Evolutionary conservation across 495 filamentous ascomycete genomes (phyloP), one percentile per base, ranked within the genome.

Genomic region (Copromyces sp.): DNA sequence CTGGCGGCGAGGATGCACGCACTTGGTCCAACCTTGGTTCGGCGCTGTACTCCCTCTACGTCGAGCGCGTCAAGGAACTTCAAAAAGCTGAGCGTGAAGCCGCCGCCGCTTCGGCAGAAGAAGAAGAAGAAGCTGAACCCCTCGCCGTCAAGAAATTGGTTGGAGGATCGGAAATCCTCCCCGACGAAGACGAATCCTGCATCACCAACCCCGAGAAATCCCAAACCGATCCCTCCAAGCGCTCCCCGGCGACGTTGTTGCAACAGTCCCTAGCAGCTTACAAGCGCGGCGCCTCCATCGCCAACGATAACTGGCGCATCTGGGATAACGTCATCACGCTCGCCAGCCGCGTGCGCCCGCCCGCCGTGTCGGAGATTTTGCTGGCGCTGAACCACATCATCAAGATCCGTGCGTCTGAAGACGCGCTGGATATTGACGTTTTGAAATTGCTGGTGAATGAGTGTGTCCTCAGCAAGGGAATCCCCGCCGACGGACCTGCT

Each of bases 301-400:
- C 95, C 41, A 86, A 92, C 79, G 90, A 92, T 72, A 92, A 94
- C 81, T 91, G 89, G 86, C 88, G 93, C 72, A 97, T 99, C 74
- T 98, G 94, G 94, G 93, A 97, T 74, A 99, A 99, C 77, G 88
- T 97, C 16, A 86, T 98, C 68, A 93, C 91, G 3, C 90, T 99
- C 45, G 91, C 92, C 0, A 88, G 92, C 5, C 91, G 93, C 9
- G 84, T 94, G 17, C 85, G 86, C 0, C 94, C 53, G 29, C 90
- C 92, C 0, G 87, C 92, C 0, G 92, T 91, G 78, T 80, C 84
- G 2, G 93, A 97, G 47, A 84, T 97, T 24, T 80, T 97, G 17
- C 82, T 89, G 14, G 93, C 92, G 0, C 85, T 95, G 74, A 86
- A 84, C 39, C 88, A 89, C 44, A 80, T 98, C 41, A 89, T 98